phyloP scores from a whole-genome alignment of 1,284 basidiomycete species.

The Anthracocystis panici-leucophaei region DNA sequence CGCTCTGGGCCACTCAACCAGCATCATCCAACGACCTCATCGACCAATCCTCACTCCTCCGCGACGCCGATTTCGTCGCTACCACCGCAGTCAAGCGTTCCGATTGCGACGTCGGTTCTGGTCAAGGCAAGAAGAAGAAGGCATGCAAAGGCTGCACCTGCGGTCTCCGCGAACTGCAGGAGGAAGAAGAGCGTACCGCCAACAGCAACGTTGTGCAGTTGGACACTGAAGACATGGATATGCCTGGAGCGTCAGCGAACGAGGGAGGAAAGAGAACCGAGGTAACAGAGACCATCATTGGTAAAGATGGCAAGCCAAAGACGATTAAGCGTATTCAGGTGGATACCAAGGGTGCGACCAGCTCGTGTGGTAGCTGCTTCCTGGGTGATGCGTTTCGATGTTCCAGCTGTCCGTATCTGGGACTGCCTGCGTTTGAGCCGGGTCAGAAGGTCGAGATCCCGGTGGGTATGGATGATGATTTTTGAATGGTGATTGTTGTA shows the following conservation, averaged over 20 bases:
- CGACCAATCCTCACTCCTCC: constrained; percentile 59
- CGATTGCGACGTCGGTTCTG: constrained; percentile 65
- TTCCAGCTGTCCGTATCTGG: constrained; percentile 92
- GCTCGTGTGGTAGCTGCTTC: constrained; percentile 97
- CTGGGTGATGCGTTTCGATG: constrained; percentile 98
- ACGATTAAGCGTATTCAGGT: constrained; percentile 67
- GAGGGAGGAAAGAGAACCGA: constrained; percentile 50
- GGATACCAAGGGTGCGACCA: constrained; percentile 74
- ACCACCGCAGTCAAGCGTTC: constrained; percentile 60
- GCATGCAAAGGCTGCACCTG: constrained; percentile 70
- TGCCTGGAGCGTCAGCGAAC: constrained; percentile 38
- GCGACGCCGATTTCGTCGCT: constrained; percentile 49
- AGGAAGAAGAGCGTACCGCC: constrained; percentile 58
- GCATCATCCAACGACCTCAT: constrained; percentile 51
- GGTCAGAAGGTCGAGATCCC: constrained; percentile 90
- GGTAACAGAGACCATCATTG: constrained; percentile 61
- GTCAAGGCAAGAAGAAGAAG: constrained; percentile 59
- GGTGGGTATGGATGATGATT: constrained; percentile 65
- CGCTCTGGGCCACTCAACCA: constrained; percentile 64
- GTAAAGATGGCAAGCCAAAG: constrained; percentile 61
- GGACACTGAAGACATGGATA: constrained; percentile 60
- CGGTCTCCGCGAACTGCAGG: constrained; percentile 66
- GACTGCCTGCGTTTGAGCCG: constrained; percentile 96
- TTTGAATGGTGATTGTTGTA: constrained; percentile 16
- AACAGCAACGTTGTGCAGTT: constrained; percentile 57